Evolutionary conservation across 208 protist species (phyloP).

Genomic region (Trypanosomatidae sp.): DNA sequence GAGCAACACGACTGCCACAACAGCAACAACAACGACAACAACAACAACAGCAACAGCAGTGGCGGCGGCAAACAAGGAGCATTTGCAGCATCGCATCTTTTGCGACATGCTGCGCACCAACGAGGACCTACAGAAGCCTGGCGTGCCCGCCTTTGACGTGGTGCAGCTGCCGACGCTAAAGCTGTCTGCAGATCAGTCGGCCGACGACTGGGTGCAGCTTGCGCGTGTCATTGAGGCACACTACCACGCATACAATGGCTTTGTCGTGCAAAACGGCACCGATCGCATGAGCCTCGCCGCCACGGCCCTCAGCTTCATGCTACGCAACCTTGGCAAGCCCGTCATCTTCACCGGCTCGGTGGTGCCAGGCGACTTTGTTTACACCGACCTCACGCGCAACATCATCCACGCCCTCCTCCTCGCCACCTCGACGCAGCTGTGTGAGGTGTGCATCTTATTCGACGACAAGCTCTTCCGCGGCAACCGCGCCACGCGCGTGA

Average conservation of each 20-base stretch:
- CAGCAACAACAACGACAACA: no score
- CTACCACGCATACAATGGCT: constrained; percentile 92
- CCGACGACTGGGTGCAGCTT: constrained; percentile 58
- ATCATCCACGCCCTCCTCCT: constrained; percentile 74
- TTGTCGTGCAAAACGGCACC: constrained; percentile 94
- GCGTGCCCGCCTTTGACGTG: constrained; percentile 42
- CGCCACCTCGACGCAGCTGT: constrained; percentile 71
- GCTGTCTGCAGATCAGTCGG: constrained; percentile 45
- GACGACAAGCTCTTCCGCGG: constrained; percentile 90
- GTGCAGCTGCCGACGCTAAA: constrained; percentile 32
- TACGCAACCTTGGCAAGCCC: constrained; percentile 94
- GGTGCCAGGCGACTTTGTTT: constrained; percentile 74
- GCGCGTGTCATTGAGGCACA: constrained; percentile 48
- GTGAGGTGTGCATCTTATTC: constrained; percentile 94
- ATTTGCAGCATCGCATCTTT: no score
- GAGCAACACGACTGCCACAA: no score
- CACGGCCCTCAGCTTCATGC: constrained; percentile 92
- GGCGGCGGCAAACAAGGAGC: neutral
- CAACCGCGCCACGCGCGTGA: constrained; percentile 83
- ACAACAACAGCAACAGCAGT: no score
- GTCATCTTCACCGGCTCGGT: constrained; percentile 95
- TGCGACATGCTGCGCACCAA: constrained; percentile 24
- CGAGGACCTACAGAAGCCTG: constrained; percentile 41
- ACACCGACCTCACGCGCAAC: constrained; percentile 85
- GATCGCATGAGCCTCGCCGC: constrained; percentile 94